These are phyloP conservation scores for Aspergillus saccharolyticus DNA, from an alignment of 495 filamentous ascomycete species.

Conservation along the genomic window DNA sequence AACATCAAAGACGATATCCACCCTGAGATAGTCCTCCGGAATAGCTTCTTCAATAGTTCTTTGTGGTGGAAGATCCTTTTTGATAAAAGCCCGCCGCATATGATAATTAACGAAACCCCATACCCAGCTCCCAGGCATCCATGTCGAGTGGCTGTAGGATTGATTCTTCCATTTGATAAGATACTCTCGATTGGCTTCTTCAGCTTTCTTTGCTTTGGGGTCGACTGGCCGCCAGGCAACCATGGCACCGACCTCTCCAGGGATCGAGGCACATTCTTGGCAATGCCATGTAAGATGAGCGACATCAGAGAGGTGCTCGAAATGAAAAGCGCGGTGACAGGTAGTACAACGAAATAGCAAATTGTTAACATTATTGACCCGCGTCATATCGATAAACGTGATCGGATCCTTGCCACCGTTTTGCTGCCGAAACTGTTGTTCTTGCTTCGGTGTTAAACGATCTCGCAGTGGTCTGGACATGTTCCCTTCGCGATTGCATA, in stretches of 20 bases:
- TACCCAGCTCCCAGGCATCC: constrained; percentile 88
- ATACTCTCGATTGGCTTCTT: constrained; percentile 78
- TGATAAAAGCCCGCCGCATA: constrained; percentile 73
- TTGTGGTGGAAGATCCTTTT: constrained; percentile 58
- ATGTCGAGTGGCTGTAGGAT: constrained; percentile 73
- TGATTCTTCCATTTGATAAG: constrained; percentile 78
- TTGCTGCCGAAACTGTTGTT: constrained; percentile 71
- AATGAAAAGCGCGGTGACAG: constrained; percentile 79
- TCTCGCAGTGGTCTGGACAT: constrained; percentile 65
- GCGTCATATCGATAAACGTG: constrained; percentile 50
- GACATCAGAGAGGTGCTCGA: constrained; percentile 58
- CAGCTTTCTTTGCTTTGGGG: constrained; percentile 48
- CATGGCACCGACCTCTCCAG: constrained; percentile 60
- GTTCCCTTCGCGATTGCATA: constrained; percentile 55
- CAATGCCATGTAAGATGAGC: constrained; percentile 60
- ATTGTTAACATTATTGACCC: constrained; percentile 69
- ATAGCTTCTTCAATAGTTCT: constrained; percentile 75
- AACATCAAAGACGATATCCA: constrained; percentile 85
- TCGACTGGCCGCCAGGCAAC: constrained; percentile 81
- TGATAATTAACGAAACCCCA: constrained; percentile 59
- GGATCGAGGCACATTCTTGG: constrained; percentile 58
- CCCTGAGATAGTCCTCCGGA: constrained; percentile 72
- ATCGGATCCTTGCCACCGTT: constrained; percentile 77
- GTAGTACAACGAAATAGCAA: constrained; percentile 75
- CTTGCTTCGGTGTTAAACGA: constrained; percentile 67